These are phyloP conservation scores for Auriculariales sp. DNA, from an alignment of 768 basidiomycete genomes.

Conservation along the genomic window DNA sequence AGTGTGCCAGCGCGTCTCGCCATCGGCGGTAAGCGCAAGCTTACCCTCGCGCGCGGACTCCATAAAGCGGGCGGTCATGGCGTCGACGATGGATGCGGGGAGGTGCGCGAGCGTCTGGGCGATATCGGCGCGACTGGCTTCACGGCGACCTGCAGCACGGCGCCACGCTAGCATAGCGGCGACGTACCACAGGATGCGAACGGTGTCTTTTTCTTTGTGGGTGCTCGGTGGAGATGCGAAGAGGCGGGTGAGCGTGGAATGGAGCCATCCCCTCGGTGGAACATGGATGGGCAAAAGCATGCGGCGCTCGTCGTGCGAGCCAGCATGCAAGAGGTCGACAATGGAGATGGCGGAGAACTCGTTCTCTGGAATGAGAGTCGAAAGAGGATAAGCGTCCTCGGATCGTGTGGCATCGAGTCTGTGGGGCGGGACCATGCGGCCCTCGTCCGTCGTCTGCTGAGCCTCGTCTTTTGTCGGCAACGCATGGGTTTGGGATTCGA, in stretches of 20 bases:
- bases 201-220: constrained; percentile 49
- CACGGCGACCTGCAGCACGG: constrained; percentile 23
- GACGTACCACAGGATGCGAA: constrained; percentile 55
- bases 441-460: constrained; percentile 43
- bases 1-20: constrained; percentile 56
- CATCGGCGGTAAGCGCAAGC: constrained; percentile 46
- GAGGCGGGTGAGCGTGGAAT: constrained; percentile 37
- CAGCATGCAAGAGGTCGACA: constrained; percentile 37
- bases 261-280: constrained; percentile 63
- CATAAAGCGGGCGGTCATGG: constrained; percentile 65
- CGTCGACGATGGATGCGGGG: constrained; percentile 54
- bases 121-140: constrained; percentile 31
- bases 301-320: constrained; percentile 30
- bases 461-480: constrained; percentile 60
- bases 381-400: constrained; percentile 58
- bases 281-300: constrained; percentile 44
- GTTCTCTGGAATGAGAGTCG: constrained; percentile 61
- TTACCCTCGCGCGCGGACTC: constrained; percentile 45
- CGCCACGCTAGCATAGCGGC: constrained; percentile 68
- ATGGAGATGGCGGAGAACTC: constrained; percentile 66
- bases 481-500: constrained; percentile 55
- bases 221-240: constrained; percentile 15
- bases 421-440: constrained; percentile 65
- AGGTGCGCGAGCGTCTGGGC: constrained; percentile 42
- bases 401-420: constrained; percentile 51